Conservation (phyloP, 371 early-diverging fungal genomes). For the Mortierella sp. region DNA sequence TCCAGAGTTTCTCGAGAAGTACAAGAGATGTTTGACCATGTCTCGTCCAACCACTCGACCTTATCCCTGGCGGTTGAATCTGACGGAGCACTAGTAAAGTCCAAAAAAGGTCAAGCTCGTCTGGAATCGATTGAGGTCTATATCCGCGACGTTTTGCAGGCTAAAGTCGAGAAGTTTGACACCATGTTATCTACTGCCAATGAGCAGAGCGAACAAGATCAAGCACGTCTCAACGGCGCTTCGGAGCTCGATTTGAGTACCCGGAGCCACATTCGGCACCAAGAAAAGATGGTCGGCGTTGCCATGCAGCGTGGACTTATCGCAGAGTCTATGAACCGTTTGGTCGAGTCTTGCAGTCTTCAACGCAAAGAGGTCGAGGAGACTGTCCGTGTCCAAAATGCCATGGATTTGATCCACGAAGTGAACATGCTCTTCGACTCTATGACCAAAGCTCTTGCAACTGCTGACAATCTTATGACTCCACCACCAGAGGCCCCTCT, state of each 20-base stretch:
- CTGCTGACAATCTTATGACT: slow-evolving; percentile 32
- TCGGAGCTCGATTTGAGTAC: slow-evolving; percentile 15
- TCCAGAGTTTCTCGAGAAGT: slow-evolving; percentile 37
- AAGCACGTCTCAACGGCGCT: background rate
- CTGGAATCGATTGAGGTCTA: slow-evolving; percentile 34
- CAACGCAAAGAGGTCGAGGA: slow-evolving; percentile 48
- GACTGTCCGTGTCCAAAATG: slow-evolving; percentile 33
- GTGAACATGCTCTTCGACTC: slow-evolving; percentile 27
- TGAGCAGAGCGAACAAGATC: slow-evolving; percentile 38
- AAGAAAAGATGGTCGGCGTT: slow-evolving; percentile 50
- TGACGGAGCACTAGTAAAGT: slow-evolving; percentile 38
- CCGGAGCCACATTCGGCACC: slow-evolving; percentile 27
- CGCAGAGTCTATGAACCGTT: slow-evolving; percentile 48
- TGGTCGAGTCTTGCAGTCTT: slow-evolving; percentile 42
- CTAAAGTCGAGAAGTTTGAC: slow-evolving; percentile 44
- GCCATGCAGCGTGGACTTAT: slow-evolving; percentile 50
- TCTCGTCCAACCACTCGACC: slow-evolving; percentile 24
- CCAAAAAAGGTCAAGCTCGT: slow-evolving; percentile 38
- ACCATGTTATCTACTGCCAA: slow-evolving; percentile 27
- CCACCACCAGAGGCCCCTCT: background rate
- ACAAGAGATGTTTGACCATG: slow-evolving; percentile 51
- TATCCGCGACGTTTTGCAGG: slow-evolving; percentile 40
- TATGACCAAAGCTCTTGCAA: slow-evolving; percentile 19
- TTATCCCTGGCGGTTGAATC: slow-evolving; percentile 43
- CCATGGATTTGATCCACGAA: slow-evolving; percentile 46